phyloP scores from a whole-genome alignment of 2,329 filamentous ascomycete species.

The Hymenoscyphus albidus region DNA sequence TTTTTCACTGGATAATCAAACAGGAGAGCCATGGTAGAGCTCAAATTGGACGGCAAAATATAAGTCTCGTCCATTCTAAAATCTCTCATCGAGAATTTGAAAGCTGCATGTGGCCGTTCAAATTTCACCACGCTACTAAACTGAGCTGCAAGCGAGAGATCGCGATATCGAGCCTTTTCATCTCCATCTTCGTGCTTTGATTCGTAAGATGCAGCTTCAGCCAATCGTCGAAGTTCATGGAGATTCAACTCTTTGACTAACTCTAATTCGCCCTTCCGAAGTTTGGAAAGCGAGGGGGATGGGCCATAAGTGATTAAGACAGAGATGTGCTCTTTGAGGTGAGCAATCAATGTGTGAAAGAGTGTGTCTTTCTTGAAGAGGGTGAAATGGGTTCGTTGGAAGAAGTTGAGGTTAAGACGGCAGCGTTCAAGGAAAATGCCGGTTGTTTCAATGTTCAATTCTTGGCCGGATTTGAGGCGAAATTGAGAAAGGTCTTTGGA shows the following conservation, averaged over 20 bases:
- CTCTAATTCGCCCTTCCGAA: conserved; percentile 27
- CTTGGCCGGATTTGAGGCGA: conserved; percentile 22
- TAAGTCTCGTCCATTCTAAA: conserved; percentile 28
- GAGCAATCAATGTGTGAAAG: conserved; percentile 24
- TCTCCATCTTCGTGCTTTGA: conserved; percentile 18
- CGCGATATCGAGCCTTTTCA: conserved; percentile 17
- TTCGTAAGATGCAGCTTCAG: conserved; percentile 26
- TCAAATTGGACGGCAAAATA: conserved; percentile 20
- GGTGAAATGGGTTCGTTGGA: conserved; percentile 27
- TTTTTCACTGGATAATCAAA: conserved; percentile 30
- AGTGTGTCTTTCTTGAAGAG: conserved; percentile 24
- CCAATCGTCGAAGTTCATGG: conserved; percentile 20
- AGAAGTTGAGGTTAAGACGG: conserved; percentile 25
- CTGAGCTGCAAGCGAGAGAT: conserved; percentile 25
- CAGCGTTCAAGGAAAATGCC: conserved; percentile 26
- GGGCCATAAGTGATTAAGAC: conserved; percentile 24
- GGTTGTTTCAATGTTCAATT: conserved; percentile 27
- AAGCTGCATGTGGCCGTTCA: conserved; percentile 24
- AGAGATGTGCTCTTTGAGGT: conserved; percentile 25
- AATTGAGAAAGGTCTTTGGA: conserved; percentile 27
- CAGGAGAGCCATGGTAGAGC: conserved; percentile 29
- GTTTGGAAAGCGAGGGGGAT: conserved; percentile 19
- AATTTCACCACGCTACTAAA: conserved; percentile 27
- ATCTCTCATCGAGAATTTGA: conserved; percentile 29
- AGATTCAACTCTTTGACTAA: conserved; percentile 23